Conservation (phyloP, 441 rosid genomes). For the Bocquillonia castaneifolia region DNA sequence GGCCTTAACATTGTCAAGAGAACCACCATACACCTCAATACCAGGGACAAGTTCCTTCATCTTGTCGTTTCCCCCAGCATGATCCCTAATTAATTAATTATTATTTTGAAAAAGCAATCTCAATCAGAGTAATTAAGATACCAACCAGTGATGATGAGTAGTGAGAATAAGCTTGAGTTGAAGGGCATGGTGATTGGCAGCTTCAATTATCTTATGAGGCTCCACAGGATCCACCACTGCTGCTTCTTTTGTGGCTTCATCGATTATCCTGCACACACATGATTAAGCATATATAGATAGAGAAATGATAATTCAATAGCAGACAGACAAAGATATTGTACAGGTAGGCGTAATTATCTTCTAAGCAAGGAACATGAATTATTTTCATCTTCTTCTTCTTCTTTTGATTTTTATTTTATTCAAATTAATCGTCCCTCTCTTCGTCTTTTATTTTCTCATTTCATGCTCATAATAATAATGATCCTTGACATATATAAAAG, state of each 20-base stretch:
- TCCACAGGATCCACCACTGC: constrained; percentile 95
- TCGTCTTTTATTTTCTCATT: too few relatives aligned
- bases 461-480: too few relatives aligned
- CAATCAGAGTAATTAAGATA: not conserved
- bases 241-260: constrained; percentile 72
- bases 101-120: not conserved
- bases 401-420: too few relatives aligned
- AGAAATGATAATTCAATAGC: not conserved
- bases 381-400: constrained; percentile 46
- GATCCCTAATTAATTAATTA: constrained; percentile 53
- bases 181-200: constrained; percentile 46
- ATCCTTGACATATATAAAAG: too few relatives aligned
- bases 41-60: constrained; percentile 65
- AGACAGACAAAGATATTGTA: constrained; percentile 12
- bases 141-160: constrained; percentile 85
- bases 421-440: too few relatives aligned
- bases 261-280: constrained; percentile 45
- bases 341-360: constrained; percentile 89
- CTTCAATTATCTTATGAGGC: constrained; percentile 55
- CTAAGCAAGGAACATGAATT: constrained; percentile 62
- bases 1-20: constrained; percentile 67
- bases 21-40: constrained; percentile 76
- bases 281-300: too few relatives aligned
- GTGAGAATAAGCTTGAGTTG: constrained; percentile 70
- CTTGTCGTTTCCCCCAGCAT: constrained; percentile 84